Evolutionary conservation across 169 alveolate species (phyloP), one percentile per base, ranked within the genome.

Genomic region (Plasmodium gonderi): DNA sequence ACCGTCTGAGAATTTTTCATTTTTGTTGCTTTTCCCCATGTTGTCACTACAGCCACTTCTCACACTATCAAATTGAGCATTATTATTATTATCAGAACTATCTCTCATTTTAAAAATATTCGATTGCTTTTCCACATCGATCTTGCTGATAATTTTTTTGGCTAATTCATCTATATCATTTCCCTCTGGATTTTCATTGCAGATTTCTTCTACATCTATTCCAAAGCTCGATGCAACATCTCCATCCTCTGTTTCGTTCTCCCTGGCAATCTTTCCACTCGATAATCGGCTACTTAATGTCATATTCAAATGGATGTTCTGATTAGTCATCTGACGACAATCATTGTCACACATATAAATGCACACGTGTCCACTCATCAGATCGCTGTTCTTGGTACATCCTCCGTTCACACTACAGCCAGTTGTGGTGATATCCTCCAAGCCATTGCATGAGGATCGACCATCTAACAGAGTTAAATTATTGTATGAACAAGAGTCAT

Each of bases 121-220:
- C 40, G 78, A 60, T n/a, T 64, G 75, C 2, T 68, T 85, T 33
- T 94, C 95, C 51, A 82, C 81, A 85, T 89, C 92, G 20, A 94
- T 90, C 40, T 95, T 94, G 74, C 83, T 94, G 33, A 94, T 94
- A 68, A 94, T 85, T 85, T 94, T 91, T 31, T 91, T 89, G 49
- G 96, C 96, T 31, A 94, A 85, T 64, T 72, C 60, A 26, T 94
- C 92, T 60, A 94, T 91, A 91, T 94, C 96, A 47, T 85, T 89
- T 69, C 95, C 91, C 33, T 93, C 80, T 26, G 96, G 96, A 20
- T 94, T 94, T 23, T 94, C 96, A 47, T 87, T 87, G 49, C 96
- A 94, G 12, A 94, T 90, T 72, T 91, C 95, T 68, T 94, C 96
- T 79, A 92, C 81, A 51, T 91, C 67, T 29, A 91, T 91, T 69